Base-by-base conservation (phyloP, 768 basidiomycete species). In the Dioszegia crocea region DNA sequence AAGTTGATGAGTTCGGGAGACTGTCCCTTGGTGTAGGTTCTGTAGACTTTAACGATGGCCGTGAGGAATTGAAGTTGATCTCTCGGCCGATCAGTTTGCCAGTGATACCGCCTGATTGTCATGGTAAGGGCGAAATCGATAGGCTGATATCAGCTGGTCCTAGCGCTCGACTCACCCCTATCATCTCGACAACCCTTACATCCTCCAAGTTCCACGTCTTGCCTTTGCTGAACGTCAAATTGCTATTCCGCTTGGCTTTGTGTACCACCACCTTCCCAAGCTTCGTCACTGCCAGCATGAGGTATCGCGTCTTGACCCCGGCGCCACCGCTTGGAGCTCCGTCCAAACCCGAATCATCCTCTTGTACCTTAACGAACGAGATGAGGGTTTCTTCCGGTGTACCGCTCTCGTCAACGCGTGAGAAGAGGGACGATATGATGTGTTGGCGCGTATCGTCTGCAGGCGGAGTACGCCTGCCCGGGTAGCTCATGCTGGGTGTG, bases 171-270 rank as follows among this genome's bases (percentile, higher is more conserved):
- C 78, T 59, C 48, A 94, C 92, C 71, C 82, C 83, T 33, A 83
- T 59, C 46, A 94, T 86, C 64, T 93, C 86, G 44, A 99, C 74
- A 38, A 79, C 84, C 62, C 88, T 83, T 66, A 98, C 81, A 76
- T 97, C 93, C 40, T 84, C 76, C 48, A 98, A 78, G 60, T 80
- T 83, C 96, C 96, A 99, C 1, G 94, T 91, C 80, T 99, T 99
- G 5, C 96, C 96, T 47, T 98, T 90, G 8, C 91, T 96, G 78
- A 94, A 98, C 0, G 90, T 84, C 31, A 89, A 87, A 72, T 97
- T 98, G 41, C 87, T 86, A 74, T 99, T 98, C 64, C 90, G 80
- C 79, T 98, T 98, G 1, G 93, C 91, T 79, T 99, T 99, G 83
- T 99, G 93, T 19, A 99, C 61, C 21, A 70, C 83, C 75, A 74